Percentiles rank a stretch among this genome's conserved stretches.
Evolutionary conservation across 805 yeast genomes (phyloP).

Genomic region (Priceomyces fermenticarens): DNA sequence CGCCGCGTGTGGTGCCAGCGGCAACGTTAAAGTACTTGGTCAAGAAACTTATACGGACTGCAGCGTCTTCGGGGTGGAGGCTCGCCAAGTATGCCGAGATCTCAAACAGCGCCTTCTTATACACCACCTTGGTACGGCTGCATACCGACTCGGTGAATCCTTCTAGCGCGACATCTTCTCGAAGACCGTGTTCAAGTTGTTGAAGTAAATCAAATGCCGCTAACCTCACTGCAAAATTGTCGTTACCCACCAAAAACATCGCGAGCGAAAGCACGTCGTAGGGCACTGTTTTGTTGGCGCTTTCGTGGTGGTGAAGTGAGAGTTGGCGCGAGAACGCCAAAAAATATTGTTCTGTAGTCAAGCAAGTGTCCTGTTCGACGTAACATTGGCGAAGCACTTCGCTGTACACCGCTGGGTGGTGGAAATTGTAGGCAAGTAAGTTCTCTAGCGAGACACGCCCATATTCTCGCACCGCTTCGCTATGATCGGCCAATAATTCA

Average conservation of each 20-base stretch:
- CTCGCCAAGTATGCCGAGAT: conserved; percentile 71
- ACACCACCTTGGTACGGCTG: conserved; percentile 76
- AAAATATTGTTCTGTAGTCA: conserved; percentile 67
- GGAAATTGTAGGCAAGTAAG: conserved; percentile 58
- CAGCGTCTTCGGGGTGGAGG: conserved; percentile 54
- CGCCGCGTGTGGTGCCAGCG: conserved; percentile 64
- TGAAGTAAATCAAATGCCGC: conserved; percentile 72
- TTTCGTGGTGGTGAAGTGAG: too few relatives aligned
- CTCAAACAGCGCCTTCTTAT: conserved; percentile 80
- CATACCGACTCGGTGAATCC: conserved; percentile 68
- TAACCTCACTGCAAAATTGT: conserved; percentile 61
- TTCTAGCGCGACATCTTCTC: conserved; percentile 46
- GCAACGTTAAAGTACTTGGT: conserved; percentile 61
- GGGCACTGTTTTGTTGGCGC: conserved; percentile 35
- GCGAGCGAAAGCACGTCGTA: conserved; percentile 74
- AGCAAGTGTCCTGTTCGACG: conserved; percentile 45
- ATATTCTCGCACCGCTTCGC: conserved; percentile 53
- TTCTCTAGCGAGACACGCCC: conserved; percentile 74
- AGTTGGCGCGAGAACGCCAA: conserved; percentile 40
- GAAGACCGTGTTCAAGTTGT: conserved; percentile 51
- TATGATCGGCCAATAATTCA: conserved; percentile 58
- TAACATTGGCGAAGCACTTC: conserved; percentile 75
- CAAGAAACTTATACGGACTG: conserved; percentile 65
- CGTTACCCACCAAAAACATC: conserved; percentile 75
- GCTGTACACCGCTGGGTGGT: conserved; percentile 47